Percentiles rank a stretch among this genome's conserved stretches.
Conservation (phyloP, 257 asterid genomes). For the Anisodus acutangulus region DNA sequence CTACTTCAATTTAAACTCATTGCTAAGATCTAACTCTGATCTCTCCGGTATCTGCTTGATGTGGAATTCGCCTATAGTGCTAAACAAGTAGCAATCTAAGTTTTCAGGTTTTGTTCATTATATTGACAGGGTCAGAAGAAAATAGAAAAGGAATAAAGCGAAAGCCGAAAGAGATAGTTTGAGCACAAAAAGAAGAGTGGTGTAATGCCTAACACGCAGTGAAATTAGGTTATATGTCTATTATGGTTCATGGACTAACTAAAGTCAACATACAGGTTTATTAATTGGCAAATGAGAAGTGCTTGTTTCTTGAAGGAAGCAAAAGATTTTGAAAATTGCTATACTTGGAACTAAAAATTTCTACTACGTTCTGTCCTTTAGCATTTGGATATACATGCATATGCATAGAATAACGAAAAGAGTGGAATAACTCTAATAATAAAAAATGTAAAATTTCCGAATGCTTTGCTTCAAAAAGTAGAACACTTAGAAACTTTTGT, state of each 20-base stretch:
- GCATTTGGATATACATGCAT: slow-evolving; percentile 1
- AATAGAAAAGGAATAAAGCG: background rate
- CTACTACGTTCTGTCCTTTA: background rate
- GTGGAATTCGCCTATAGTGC: too few relatives aligned
- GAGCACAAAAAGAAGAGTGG: background rate
- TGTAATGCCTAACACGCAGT: background rate
- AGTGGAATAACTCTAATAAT: background rate
- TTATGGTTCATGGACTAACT: slow-evolving; percentile 2
- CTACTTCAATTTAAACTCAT: too few relatives aligned
- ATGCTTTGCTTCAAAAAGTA: too few relatives aligned
- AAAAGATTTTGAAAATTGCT: background rate
- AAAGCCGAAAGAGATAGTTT: background rate
- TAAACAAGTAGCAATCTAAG: background rate
- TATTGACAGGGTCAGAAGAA: too few relatives aligned
- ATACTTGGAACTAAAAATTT: background rate
- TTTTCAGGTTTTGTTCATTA: too few relatives aligned
- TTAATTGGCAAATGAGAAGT: background rate
- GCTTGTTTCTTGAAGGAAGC: background rate
- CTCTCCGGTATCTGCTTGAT: too few relatives aligned
- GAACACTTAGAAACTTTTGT: too few relatives aligned
- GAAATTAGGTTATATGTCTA: slow-evolving; percentile 6
- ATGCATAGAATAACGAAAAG: background rate
- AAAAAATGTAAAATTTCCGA: too few relatives aligned
- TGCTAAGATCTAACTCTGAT: too few relatives aligned
- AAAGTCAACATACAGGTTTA: background rate